Percentiles rank a stretch among this genome's conserved stretches.
phyloP scores from a whole-genome alignment of 306 rosid genomes.

The Acmispon strigosus region DNA sequence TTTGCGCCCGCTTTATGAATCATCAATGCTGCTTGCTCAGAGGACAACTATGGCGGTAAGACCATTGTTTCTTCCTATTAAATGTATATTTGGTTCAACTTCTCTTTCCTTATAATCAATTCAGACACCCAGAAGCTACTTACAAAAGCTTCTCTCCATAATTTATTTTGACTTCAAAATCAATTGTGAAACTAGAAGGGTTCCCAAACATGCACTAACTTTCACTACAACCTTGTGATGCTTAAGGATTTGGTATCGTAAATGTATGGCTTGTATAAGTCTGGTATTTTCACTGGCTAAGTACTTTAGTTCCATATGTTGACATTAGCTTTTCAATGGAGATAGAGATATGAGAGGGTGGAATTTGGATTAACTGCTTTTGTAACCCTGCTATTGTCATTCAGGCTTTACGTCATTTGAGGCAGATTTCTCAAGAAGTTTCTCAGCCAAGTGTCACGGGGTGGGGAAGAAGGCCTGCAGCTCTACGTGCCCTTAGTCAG shows the following conservation, averaged over 20 bases:
- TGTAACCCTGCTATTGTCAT: conserved; percentile 17
- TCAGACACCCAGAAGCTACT: too few relatives aligned
- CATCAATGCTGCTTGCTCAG: conserved; percentile 87
- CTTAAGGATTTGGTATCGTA: background rate
- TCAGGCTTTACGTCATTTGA: conserved; percentile 83
- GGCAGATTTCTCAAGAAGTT: conserved; percentile 96
- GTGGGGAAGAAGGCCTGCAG: conserved; percentile 96
- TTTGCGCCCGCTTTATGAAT: conserved; percentile 87
- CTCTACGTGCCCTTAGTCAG: conserved; percentile 83
- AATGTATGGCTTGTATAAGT: background rate
- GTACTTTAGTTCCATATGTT: background rate
- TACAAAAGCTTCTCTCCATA: too few relatives aligned
- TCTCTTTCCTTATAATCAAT: too few relatives aligned
- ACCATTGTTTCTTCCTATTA: background rate
- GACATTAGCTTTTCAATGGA: background rate
- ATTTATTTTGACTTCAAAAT: too few relatives aligned
- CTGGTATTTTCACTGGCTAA: background rate
- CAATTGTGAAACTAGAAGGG: too few relatives aligned
- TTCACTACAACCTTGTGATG: too few relatives aligned
- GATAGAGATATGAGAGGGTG: background rate
- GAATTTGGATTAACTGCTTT: background rate
- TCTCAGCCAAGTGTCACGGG: conserved; percentile 89
- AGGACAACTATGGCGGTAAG: conserved; percentile 90
- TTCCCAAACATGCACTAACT: too few relatives aligned
- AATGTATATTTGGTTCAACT: too few relatives aligned